Percentiles rank a stretch among this genome's conserved stretches.
Conservation (phyloP, 331 rosid genomes). For the Dryas integrifolia region DNA sequence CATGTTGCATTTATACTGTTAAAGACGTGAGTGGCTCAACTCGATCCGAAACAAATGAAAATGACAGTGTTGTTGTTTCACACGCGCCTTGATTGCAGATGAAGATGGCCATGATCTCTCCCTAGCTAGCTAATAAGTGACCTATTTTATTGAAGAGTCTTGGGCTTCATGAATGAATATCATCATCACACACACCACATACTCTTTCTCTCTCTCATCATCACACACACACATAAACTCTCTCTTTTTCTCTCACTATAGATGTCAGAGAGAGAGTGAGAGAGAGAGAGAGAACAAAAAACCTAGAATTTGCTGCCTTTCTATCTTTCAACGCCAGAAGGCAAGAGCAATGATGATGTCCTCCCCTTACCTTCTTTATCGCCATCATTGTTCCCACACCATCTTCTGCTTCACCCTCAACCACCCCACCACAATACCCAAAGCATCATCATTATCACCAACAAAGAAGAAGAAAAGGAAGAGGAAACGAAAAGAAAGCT, state of each 20-base stretch:
- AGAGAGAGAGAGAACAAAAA: slow-evolving; percentile 27
- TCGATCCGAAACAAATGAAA: background rate
- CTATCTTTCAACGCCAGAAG: slow-evolving; percentile 57
- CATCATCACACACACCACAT: slow-evolving; percentile 12
- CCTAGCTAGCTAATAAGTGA: background rate
- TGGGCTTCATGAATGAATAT: slow-evolving; percentile 23
- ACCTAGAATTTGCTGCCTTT: slow-evolving; percentile 40
- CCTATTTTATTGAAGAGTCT: slow-evolving; percentile 8
- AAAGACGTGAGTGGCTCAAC: background rate
- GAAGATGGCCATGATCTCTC: background rate
- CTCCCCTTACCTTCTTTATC: slow-evolving; percentile 42
- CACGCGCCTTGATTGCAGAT: slow-evolving; percentile 8
- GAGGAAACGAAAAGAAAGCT: slow-evolving; percentile 7
- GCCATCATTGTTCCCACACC: slow-evolving; percentile 76
- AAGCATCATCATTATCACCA: slow-evolving; percentile 45
- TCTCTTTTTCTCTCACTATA: slow-evolving; percentile 8
- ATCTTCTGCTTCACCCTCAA: slow-evolving; percentile 27
- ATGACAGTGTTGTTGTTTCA: background rate
- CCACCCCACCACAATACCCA: slow-evolving; percentile 45
- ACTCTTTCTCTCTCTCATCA: slow-evolving; percentile 17
- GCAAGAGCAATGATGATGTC: slow-evolving; percentile 64
- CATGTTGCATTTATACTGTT: too few relatives aligned
- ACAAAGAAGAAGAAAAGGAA: slow-evolving; percentile 12
- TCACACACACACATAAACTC: slow-evolving; percentile 9
- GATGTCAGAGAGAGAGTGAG: slow-evolving; percentile 32